These are phyloP conservation scores for Xerocomus brunneocitrinus DNA, from an alignment of 768 basidiomycete species.

Conservation along the genomic window DNA sequence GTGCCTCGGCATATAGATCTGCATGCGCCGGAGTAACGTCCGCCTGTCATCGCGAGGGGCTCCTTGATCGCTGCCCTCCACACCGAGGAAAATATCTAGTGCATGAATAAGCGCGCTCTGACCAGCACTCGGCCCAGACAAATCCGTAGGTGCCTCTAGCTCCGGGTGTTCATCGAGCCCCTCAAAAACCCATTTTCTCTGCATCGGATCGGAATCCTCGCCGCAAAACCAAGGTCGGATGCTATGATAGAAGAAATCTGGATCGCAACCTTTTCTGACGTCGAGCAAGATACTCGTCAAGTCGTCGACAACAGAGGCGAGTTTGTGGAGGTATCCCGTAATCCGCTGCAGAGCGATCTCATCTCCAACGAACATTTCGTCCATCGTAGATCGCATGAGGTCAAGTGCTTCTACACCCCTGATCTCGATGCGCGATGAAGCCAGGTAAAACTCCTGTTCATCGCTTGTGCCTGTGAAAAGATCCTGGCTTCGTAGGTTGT, in stretches of 20 bases:
- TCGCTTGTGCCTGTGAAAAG: slow-evolving; percentile 75
- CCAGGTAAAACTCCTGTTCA: slow-evolving; percentile 85
- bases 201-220: slow-evolving; percentile 46
- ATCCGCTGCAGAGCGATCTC: slow-evolving; percentile 59
- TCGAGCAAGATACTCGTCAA: slow-evolving; percentile 55
- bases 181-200: slow-evolving; percentile 54
- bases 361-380: slow-evolving; percentile 82
- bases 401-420: slow-evolving; percentile 80
- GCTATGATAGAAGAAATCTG: slow-evolving; percentile 63
- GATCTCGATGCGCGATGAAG: slow-evolving; percentile 83
- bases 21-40: slow-evolving; percentile 68
- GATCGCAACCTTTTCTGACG: slow-evolving; percentile 68
- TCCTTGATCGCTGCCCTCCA: slow-evolving; percentile 42
- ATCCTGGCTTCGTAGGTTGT: slow-evolving; percentile 61
- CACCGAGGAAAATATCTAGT: slow-evolving; percentile 67
- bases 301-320: slow-evolving; percentile 61
- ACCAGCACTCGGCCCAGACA: slow-evolving; percentile 78
- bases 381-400: slow-evolving; percentile 80
- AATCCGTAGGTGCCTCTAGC: slow-evolving; percentile 43
- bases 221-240: slow-evolving; percentile 84
- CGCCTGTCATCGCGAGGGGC: slow-evolving; percentile 12
- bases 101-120: slow-evolving; percentile 77
- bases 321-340: slow-evolving; percentile 56
- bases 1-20: slow-evolving; percentile 76
- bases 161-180: slow-evolving; percentile 48